Conservation (phyloP, 78 protist genomes). For the Dictyostelium brefeldianum region DNA sequence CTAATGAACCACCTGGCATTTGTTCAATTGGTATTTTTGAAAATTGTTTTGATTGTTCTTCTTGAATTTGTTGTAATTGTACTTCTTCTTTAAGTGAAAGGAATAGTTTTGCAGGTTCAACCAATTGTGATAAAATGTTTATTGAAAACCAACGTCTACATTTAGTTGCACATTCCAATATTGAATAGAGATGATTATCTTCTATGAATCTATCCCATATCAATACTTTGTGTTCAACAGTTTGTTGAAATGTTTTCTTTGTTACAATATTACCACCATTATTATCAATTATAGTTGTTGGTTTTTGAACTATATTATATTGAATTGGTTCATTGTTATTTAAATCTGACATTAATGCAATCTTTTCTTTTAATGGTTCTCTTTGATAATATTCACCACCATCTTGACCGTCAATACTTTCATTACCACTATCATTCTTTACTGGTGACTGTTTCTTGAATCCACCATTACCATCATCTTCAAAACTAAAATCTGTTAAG, state of each 20-base stretch:
- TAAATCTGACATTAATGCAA: not conserved
- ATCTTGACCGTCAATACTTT: not conserved
- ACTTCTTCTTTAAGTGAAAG: constrained; percentile 14
- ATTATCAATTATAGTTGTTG: not conserved
- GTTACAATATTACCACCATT: not conserved
- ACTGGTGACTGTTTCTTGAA: too few relatives aligned
- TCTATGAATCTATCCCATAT: not conserved
- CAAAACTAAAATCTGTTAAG: constrained; percentile 23
- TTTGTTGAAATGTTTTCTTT: constrained; percentile 13
- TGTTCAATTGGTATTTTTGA: not conserved
- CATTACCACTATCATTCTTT: not conserved
- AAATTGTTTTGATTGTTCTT: not conserved
- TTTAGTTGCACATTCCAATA: not conserved
- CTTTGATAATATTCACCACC: not conserved
- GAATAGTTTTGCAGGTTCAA: constrained; percentile 23
- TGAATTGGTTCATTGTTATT: constrained; percentile 19
- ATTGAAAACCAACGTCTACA: constrained; percentile 41
- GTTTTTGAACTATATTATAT: constrained; percentile 31
- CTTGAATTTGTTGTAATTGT: constrained; percentile 3
- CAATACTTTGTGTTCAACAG: not conserved
- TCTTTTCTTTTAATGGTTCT: not conserved
- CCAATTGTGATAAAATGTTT: constrained; percentile 35
- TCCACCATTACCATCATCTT: not conserved
- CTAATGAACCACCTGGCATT: not conserved
- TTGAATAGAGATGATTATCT: constrained; percentile 4